A percentile compares a stretch with the other conserved stretches of the same genome.
Evolutionary conservation across 78 protist genomes (phyloP).

Genomic region (Dictyostelium firmibasis): DNA sequence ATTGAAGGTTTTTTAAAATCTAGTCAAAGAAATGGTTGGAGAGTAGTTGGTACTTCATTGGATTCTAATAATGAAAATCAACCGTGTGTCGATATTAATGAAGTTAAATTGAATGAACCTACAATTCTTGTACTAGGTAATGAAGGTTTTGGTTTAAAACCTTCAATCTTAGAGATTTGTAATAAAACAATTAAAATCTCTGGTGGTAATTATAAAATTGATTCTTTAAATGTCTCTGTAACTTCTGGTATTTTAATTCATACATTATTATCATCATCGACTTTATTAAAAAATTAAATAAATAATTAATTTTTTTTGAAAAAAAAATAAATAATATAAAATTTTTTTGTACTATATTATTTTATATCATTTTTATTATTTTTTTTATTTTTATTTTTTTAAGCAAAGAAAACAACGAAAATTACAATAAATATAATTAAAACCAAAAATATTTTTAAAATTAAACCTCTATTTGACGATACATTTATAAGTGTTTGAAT

Average conservation of each 20-base stretch:
- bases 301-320: too few species aligned
- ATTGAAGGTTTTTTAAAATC: constrained; percentile 21
- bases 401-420: constrained; percentile 68
- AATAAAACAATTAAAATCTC: background rate
- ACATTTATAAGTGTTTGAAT: constrained; percentile 28
- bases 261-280: background rate
- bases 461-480: constrained; percentile 54
- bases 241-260: constrained; percentile 25
- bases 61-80: background rate
- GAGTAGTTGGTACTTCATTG: constrained; percentile 39
- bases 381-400: background rate
- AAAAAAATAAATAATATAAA: background rate
- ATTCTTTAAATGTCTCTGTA: constrained; percentile 22
- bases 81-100: background rate
- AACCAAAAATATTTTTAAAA: constrained; percentile 59
- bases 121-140: constrained; percentile 69
- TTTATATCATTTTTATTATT: background rate
- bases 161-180: background rate
- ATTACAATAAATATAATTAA: constrained; percentile 36
- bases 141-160: constrained; percentile 75
- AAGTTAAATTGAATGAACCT: constrained; percentile 23
- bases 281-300: background rate
- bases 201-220: background rate
- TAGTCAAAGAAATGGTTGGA: constrained; percentile 64
- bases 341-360: background rate